These are phyloP conservation scores for Phalaenopsis aphrodite DNA, from an alignment of 106 monocot species.

Conservation along the genomic window DNA sequence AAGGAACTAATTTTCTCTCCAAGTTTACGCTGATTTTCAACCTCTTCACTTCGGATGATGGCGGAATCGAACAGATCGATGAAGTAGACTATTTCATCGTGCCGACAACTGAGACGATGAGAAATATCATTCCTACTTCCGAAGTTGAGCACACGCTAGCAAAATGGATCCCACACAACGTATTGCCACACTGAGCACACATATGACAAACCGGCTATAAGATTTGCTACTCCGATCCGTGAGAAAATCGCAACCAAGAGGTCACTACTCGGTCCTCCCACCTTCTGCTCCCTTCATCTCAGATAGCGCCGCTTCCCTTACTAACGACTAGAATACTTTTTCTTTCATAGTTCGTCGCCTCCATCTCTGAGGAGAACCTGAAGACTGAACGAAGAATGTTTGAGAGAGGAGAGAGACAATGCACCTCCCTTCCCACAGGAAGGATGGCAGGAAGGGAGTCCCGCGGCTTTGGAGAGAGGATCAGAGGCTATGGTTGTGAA, in stretches of 20 bases:
- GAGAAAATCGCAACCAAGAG: constrained; percentile 34
- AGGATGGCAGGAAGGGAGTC: no score
- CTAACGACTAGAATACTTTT: background rate
- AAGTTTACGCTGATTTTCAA: no score
- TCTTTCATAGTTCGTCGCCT: background rate
- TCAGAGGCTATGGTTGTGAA: no score
- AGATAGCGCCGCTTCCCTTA: background rate
- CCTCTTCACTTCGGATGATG: constrained; percentile 7
- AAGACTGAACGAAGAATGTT: no score
- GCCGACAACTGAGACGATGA: constrained; percentile 13
- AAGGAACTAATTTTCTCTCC: no score
- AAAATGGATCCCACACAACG: constrained; percentile 23
- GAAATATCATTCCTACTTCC: constrained; percentile 29
- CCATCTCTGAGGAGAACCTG: background rate
- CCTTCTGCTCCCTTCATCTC: background rate
- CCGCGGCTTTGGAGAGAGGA: no score
- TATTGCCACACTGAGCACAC: constrained; percentile 44
- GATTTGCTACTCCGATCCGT: constrained; percentile 25
- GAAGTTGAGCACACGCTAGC: constrained; percentile 43
- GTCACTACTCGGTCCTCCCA: constrained; percentile 41
- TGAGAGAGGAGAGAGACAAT: no score
- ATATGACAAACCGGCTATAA: constrained; percentile 31
- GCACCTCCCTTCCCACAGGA: no score
- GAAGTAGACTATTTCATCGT: constrained; percentile 10
- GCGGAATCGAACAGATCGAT: constrained; percentile 17